phyloP scores from a whole-genome alignment of 441 rosid genomes.

The Syzygium syzygioides region DNA sequence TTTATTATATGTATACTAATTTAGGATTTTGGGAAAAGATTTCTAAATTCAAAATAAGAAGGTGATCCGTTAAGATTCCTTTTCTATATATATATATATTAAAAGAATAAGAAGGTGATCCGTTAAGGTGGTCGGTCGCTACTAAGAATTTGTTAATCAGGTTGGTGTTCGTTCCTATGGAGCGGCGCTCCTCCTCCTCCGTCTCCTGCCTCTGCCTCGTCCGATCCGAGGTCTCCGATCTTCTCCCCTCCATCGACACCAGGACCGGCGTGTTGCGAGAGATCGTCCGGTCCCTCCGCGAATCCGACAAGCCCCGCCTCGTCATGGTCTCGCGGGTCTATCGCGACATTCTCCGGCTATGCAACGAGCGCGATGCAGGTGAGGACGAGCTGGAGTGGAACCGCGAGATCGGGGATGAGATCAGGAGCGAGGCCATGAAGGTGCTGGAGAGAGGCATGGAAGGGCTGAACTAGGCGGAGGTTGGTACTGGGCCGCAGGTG shows the following conservation, averaged over 20 bases:
- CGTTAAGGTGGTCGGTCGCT: too few species aligned
- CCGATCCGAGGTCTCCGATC: slow-evolving; percentile 87
- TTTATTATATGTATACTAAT: too few species aligned
- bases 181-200: slow-evolving; percentile 62
- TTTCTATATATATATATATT: too few species aligned
- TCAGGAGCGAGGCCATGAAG: slow-evolving; percentile 69
- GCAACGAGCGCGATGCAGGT: slow-evolving; percentile 61
- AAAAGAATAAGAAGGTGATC: too few species aligned
- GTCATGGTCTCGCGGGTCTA: slow-evolving; percentile 91
- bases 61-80: too few species aligned
- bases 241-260: slow-evolving; percentile 47
- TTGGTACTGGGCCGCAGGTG: slow-evolving; percentile 91
- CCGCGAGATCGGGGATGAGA: slow-evolving; percentile 51
- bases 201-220: slow-evolving; percentile 69
- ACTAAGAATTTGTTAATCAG: too few species aligned
- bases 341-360: slow-evolving; percentile 69
- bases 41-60: too few species aligned
- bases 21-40: too few species aligned
- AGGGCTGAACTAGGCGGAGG: too few species aligned
- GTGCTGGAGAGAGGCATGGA: too few species aligned
- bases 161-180: too few species aligned
- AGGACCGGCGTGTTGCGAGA: slow-evolving; percentile 23
- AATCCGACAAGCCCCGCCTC: slow-evolving; percentile 74
- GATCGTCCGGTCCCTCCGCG: slow-evolving; percentile 16
- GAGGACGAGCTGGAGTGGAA: slow-evolving; percentile 72